Evolutionary conservation across 1,139 yeast species (phyloP), one percentile per base, ranked within the genome.

Genomic region (Sugiyamaella xylanicola): DNA sequence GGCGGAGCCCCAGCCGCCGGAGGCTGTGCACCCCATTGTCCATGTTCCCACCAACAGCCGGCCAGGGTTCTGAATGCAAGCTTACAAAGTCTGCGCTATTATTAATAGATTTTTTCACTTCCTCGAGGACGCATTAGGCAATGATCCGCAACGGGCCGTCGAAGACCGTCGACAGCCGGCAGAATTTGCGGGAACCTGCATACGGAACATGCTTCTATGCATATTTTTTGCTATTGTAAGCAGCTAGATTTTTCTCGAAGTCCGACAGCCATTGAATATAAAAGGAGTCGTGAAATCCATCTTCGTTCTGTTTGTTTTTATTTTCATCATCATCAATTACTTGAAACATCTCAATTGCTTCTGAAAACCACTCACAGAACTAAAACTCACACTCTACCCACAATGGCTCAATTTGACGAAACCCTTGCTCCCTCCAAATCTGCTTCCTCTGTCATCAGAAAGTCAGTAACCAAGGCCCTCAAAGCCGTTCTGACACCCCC

Each of bases 401-500:
- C 44, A 40, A 40, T 40, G 44, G 49, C 51, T 43, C 39, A 48
- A 4, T 54, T 54, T 44, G 51, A 54, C 48, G 53, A 48, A 39
- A 16, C 50, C 17, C 56, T 54, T 19, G 56, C 61, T 45, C 61
- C 61, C 35, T 29, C 52, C 49, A 56, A 58, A 55, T 53, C 59
- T 25, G 42, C 59, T 42, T 48, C 59, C 29, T 39, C 57, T 11
- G 35, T 48, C 19, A 53, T 58, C 43, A 54, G 48, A 55, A 58
- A 54, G 52, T 58, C 61, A 9, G 42, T 58, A 16, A 49, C 53
- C 47, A 56, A 54, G 45, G 55, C 29, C 35, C 47, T 58, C 45
- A 58, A 53, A 52, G 48, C 54, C 4, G 53, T 55, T 20, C 56
- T 56, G 29, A 56, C 53, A 21, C 59, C 61, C 46, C 59, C 61